Percentiles rank a stretch among this genome's conserved stretches.
These are phyloP conservation scores for Tremellales sp. DNA, from an alignment of 1,284 basidiomycete species.

Conservation along the genomic window DNA sequence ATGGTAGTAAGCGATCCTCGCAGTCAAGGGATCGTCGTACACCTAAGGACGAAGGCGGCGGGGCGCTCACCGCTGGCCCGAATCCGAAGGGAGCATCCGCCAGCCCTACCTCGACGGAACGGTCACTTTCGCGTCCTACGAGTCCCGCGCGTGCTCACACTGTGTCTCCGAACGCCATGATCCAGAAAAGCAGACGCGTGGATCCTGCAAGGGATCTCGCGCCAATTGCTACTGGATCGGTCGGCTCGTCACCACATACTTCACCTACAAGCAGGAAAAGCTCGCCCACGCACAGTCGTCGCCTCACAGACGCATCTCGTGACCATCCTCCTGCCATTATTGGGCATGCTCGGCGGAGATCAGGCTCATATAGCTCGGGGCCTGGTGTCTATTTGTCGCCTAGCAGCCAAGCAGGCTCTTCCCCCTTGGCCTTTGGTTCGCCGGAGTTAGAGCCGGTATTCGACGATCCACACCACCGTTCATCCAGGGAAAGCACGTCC, in stretches of 20 bases:
- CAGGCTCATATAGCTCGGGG: background rate
- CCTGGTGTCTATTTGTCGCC: background rate
- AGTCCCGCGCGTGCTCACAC: conserved; percentile 22
- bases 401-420: conserved; percentile 15
- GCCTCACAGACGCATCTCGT: conserved; percentile 2
- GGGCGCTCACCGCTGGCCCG: conserved; percentile 22
- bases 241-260: conserved; percentile 15
- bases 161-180: conserved; percentile 24
- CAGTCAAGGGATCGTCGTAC: conserved; percentile 2
- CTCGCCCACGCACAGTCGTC: conserved; percentile 18
- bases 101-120: conserved; percentile 18
- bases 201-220: conserved; percentile 22
- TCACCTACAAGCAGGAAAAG: conserved; percentile 3
- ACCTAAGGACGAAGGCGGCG: conserved; percentile 9
- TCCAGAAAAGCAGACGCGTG: conserved; percentile 32
- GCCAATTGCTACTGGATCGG: conserved; percentile 9
- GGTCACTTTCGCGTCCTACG: conserved; percentile 25
- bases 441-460: conserved; percentile 29
- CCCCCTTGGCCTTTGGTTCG: conserved; percentile 35
- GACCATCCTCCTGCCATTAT: background rate
- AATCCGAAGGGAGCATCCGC: conserved; percentile 11
- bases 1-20: conserved; percentile 2
- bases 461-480: conserved; percentile 14
- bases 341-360: background rate
- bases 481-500: conserved; percentile 9